A percentile compares a stretch with the other conserved stretches of the same genome.
These are phyloP conservation scores for Fraxinus sp. DNA, from an alignment of 305 asterid genomes.

Conservation along the genomic window DNA sequence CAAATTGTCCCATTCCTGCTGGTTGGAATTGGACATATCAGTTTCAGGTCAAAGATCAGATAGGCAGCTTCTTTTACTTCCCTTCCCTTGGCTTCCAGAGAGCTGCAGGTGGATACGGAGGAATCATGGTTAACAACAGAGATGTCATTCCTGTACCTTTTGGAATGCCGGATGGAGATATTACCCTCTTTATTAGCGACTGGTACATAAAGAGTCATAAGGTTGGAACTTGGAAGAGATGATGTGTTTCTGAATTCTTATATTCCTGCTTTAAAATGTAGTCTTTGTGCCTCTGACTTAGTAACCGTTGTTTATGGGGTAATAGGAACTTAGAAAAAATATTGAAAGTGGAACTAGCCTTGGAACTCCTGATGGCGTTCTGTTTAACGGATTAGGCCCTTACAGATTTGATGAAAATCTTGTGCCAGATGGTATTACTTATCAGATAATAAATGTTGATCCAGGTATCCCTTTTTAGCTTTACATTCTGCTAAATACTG, in stretches of 20 bases:
- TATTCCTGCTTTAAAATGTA: slow-evolving; percentile 13
- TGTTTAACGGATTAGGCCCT: slow-evolving; percentile 83
- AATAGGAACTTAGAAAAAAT: slow-evolving; percentile 67
- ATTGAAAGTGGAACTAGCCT: slow-evolving; percentile 61
- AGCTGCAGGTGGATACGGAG: slow-evolving; percentile 92
- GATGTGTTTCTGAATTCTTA: slow-evolving; percentile 4
- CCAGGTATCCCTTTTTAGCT: slow-evolving; percentile 53
- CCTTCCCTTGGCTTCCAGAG: slow-evolving; percentile 75
- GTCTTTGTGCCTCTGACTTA: slow-evolving; percentile 21
- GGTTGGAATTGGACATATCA: slow-evolving; percentile 98
- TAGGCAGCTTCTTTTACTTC: slow-evolving; percentile 92
- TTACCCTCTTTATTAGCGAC: slow-evolving; percentile 72
- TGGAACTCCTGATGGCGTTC: slow-evolving; percentile 77
- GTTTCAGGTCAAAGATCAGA: slow-evolving; percentile 93
- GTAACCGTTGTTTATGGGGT: slow-evolving; percentile 33
- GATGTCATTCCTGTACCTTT: slow-evolving; percentile 80
- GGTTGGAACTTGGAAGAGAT: slow-evolving; percentile 52
- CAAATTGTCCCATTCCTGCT: slow-evolving; percentile 87
- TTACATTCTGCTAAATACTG: not conserved
- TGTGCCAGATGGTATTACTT: slow-evolving; percentile 59
- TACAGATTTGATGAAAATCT: slow-evolving; percentile 60
- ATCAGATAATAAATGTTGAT: slow-evolving; percentile 65
- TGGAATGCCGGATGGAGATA: slow-evolving; percentile 73
- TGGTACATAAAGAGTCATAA: slow-evolving; percentile 84
- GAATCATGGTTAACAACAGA: slow-evolving; percentile 76